These are phyloP conservation scores for Berkeleyomyces basicola DNA, from an alignment of 2,329 filamentous ascomycete genomes.

Conservation along the genomic window DNA sequence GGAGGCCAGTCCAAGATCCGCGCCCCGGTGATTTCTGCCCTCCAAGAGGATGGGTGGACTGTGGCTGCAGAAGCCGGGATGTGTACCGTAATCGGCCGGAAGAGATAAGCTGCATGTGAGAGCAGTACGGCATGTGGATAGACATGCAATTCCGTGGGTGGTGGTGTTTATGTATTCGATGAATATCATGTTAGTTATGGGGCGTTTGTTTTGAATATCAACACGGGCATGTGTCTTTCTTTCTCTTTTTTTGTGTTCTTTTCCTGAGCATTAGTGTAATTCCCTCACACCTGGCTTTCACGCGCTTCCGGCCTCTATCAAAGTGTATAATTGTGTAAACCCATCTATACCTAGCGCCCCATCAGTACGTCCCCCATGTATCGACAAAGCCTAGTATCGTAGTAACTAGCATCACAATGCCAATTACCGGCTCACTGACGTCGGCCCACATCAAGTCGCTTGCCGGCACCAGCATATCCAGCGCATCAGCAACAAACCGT, in stretches of 20 bases:
- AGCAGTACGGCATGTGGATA: background rate
- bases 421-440: constrained; percentile 34
- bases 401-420: constrained; percentile 41
- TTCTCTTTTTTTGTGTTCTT: too few species aligned
- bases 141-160: background rate
- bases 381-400: constrained; percentile 43
- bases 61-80: constrained; percentile 55
- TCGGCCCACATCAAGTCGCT: constrained; percentile 43
- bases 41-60: constrained; percentile 71
- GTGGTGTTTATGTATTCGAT: background rate
- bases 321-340: too few species aligned
- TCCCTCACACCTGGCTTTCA: too few species aligned
- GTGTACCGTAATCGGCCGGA: constrained; percentile 38
- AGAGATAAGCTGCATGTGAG: background rate
- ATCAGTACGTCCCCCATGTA: constrained; percentile 39
- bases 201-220: too few species aligned
- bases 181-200: background rate
- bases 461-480: constrained; percentile 48
- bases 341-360: background rate
- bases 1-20: constrained; percentile 62
- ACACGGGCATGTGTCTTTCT: too few species aligned
- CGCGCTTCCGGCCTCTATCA: too few species aligned
- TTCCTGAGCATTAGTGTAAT: too few species aligned
- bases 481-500: constrained; percentile 36
- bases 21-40: constrained; percentile 58